phyloP scores from a whole-genome alignment of 2,329 filamentous ascomycete genomes.

The Parasarocladium wereldwijsianum region DNA sequence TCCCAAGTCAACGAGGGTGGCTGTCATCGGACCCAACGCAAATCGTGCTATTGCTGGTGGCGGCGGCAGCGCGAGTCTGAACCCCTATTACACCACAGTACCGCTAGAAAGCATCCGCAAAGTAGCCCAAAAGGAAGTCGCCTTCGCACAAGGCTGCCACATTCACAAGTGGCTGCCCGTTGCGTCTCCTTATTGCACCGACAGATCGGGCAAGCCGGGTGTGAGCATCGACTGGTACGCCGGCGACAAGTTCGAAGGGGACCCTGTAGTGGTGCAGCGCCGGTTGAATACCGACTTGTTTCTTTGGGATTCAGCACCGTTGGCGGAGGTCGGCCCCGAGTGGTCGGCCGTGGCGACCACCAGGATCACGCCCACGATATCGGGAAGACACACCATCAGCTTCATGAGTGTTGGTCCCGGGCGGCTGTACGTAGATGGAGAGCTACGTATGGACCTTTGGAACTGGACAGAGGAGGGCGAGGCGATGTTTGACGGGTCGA shows the following conservation, averaged over 20 bases:
- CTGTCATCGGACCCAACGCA: conserved; percentile 53
- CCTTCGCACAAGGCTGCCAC: conserved; percentile 46
- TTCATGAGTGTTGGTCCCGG: conserved; percentile 55
- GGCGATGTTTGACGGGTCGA: conserved; percentile 55
- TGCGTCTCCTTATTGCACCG: conserved; percentile 37
- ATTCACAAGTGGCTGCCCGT: conserved; percentile 52
- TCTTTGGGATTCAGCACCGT: conserved; percentile 54
- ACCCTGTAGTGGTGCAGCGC: conserved; percentile 39
- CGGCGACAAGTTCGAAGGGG: conserved; percentile 46
- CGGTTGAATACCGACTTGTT: conserved; percentile 52
- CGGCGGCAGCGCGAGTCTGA: conserved; percentile 52
- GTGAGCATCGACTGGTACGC: conserved; percentile 50
- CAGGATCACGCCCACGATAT: conserved; percentile 39
- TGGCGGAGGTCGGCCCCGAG: conserved; percentile 41
- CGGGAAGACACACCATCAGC: conserved; percentile 49
- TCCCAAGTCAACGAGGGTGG: conserved; percentile 39
- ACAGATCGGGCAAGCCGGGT: conserved; percentile 40
- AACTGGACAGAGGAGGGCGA: conserved; percentile 56
- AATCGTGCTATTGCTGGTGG: conserved; percentile 53
- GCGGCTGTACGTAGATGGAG: conserved; percentile 42
- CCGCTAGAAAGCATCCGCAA: conserved; percentile 45
- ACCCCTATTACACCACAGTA: conserved; percentile 53
- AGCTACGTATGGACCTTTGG: conserved; percentile 49
- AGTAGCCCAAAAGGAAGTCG: conserved; percentile 37
- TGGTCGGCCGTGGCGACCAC: conserved; percentile 52